These are phyloP conservation scores for Phytophthora fragariaefolia DNA, from an alignment of 352 stramenopile species.

Conservation along the genomic window DNA sequence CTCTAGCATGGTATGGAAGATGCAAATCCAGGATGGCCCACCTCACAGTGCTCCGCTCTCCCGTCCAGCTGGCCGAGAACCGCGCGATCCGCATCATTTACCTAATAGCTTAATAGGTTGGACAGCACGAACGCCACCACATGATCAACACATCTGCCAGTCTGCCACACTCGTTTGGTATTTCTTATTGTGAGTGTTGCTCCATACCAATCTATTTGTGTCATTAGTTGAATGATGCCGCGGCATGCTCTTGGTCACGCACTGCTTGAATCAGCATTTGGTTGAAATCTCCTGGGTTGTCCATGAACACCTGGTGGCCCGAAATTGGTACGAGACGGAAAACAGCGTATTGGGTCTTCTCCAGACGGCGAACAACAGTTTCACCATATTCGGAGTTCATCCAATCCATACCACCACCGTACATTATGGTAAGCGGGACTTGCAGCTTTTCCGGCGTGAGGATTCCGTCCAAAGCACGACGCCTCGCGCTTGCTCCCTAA, in stretches of 20 bases:
- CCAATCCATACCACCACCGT: constrained; percentile 79
- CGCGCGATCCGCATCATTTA: constrained; percentile 25
- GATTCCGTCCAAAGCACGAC: constrained; percentile 56
- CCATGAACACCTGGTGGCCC: constrained; percentile 88
- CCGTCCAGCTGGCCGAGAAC: constrained; percentile 25
- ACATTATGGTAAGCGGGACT: constrained; percentile 84
- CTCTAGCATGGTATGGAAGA: constrained; percentile 21
- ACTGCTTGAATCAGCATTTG: constrained; percentile 72
- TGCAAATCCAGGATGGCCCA: constrained; percentile 10
- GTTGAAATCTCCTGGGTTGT: constrained; percentile 84
- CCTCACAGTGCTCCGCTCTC: constrained; percentile 26
- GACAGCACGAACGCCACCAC: constrained; percentile 21
- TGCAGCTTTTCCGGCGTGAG: constrained; percentile 58
- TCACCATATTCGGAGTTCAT: constrained; percentile 77
- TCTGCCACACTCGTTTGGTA: constrained; percentile 26
- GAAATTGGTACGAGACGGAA: constrained; percentile 72
- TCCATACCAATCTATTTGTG: constrained; percentile 28
- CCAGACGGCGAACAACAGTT: constrained; percentile 59
- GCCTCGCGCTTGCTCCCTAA: constrained; percentile 59
- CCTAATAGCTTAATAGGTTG: background rate
- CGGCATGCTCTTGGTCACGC: constrained; percentile 61
- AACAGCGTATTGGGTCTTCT: constrained; percentile 69
- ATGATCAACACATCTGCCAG: constrained; percentile 32
- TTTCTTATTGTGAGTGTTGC: constrained; percentile 16
- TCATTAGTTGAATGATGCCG: constrained; percentile 28